These are phyloP conservation scores for Aureobasidium zeae DNA, from an alignment of 2,329 filamentous ascomycete species.

Conservation along the genomic window DNA sequence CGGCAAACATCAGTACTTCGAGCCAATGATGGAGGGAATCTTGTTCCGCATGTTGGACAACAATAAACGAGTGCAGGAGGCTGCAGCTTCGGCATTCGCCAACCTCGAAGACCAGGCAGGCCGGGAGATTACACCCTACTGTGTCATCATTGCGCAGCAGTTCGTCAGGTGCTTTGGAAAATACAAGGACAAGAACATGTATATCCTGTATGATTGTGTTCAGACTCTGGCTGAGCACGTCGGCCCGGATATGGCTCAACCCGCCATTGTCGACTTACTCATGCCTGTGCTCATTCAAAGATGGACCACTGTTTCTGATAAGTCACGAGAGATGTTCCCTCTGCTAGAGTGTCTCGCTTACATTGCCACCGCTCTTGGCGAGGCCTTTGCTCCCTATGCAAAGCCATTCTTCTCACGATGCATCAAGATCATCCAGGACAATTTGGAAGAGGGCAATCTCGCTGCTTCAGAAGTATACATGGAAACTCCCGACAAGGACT, in stretches of 20 bases:
- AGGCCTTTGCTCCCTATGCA: conserved; percentile 75
- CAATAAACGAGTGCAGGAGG: conserved; percentile 97
- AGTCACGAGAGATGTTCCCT: conserved; percentile 88
- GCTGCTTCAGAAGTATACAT: conserved; percentile 54
- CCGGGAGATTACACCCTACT: conserved; percentile 71
- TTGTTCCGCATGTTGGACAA: conserved; percentile 88
- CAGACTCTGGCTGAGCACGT: conserved; percentile 93
- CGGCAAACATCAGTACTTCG: conserved; percentile 70
- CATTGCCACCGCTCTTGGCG: conserved; percentile 75
- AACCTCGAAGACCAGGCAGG: conserved; percentile 92
- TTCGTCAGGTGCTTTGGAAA: conserved; percentile 85
- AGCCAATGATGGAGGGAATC: conserved; percentile 95
- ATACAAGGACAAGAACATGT: conserved; percentile 99
- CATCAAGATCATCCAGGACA: conserved; percentile 82
- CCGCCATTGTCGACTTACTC: conserved; percentile 69
- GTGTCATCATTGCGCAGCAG: conserved; percentile 79
- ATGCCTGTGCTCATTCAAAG: conserved; percentile 89
- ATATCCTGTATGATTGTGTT: conserved; percentile 96
- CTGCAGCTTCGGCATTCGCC: conserved; percentile 89
- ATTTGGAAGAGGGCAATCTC: conserved; percentile 70
- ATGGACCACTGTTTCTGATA: conserved; percentile 78
- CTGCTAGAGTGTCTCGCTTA: conserved; percentile 95
- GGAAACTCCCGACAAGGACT: conserved; percentile 89
- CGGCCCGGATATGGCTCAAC: conserved; percentile 68
- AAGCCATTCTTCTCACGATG: conserved; percentile 79